These are phyloP conservation scores for Paulownia fortunei DNA, from an alignment of 257 asterid genomes.

Conservation along the genomic window DNA sequence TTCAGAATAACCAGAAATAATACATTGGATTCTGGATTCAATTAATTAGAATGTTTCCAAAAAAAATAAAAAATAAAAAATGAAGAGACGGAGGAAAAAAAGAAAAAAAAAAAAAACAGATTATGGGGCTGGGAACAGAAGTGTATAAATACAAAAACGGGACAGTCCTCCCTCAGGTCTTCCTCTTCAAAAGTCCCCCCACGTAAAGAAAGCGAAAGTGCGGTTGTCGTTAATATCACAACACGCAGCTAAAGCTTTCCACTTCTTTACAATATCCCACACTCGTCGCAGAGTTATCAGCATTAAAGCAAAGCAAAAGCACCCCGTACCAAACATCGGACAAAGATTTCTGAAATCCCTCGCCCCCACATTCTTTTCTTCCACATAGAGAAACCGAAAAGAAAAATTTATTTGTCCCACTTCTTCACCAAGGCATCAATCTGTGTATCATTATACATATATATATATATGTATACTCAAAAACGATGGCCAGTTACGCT, in stretches of 20 bases:
- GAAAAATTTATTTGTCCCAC: constrained; percentile 52
- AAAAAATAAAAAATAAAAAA: no score
- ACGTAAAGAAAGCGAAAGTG: not conserved
- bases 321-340: not conserved
- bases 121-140: constrained; percentile 20
- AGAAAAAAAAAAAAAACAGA: not conserved
- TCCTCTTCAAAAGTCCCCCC: not conserved
- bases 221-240: not conserved
- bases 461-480: constrained; percentile 32
- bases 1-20: no score
- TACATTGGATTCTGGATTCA: no score
- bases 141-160: not conserved
- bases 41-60: no score
- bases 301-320: constrained; percentile 23
- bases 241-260: not conserved
- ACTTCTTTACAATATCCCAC: constrained; percentile 6
- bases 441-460: no score
- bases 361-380: constrained; percentile 74
- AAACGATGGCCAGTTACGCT: constrained; percentile 31
- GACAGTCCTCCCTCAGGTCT: not conserved
- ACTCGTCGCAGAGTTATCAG: not conserved
- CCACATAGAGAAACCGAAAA: constrained; percentile 57
- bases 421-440: constrained; percentile 70
- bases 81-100: no score
- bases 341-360: not conserved